Conservation (phyloP, 2,329 filamentous ascomycete species). For the Sporothrix euskadiensis region DNA sequence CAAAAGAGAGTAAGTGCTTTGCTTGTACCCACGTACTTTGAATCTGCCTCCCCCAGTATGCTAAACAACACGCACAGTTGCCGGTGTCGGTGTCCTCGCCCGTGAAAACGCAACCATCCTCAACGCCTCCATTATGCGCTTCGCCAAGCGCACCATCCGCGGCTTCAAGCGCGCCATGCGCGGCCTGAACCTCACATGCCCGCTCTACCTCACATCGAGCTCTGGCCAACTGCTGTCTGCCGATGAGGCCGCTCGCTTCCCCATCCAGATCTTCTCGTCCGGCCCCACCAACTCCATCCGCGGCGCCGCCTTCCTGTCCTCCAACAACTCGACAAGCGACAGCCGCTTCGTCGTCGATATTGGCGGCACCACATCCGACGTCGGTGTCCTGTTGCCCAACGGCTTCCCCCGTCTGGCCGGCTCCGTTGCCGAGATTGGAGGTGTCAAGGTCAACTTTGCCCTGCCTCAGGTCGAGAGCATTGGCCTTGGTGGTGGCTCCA, state of each 20-base stretch:
- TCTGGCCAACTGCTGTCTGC: slow-evolving; percentile 51
- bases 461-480: slow-evolving; percentile 61
- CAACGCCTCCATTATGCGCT: slow-evolving; percentile 52
- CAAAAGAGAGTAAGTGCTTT: slow-evolving; percentile 37
- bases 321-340: neutral
- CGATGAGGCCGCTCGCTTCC: slow-evolving; percentile 45
- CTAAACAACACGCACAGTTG: slow-evolving; percentile 23
- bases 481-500: slow-evolving; percentile 59
- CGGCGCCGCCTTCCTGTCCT: slow-evolving; percentile 50
- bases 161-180: slow-evolving; percentile 49
- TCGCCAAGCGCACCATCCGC: slow-evolving; percentile 49
- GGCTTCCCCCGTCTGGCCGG: slow-evolving; percentile 65
- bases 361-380: slow-evolving; percentile 66
- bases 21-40: neutral
- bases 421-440: slow-evolving; percentile 62
- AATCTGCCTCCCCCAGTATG: neutral
- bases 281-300: slow-evolving; percentile 44
- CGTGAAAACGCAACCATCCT: slow-evolving; percentile 56
- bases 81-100: slow-evolving; percentile 46
- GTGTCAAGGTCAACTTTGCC: slow-evolving; percentile 62
- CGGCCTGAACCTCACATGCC: slow-evolving; percentile 43
- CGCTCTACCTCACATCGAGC: slow-evolving; percentile 53
- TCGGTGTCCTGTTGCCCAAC: slow-evolving; percentile 60
- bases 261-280: slow-evolving; percentile 50
- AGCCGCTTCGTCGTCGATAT: slow-evolving; percentile 63